Percentiles rank a stretch among this genome's conserved stretches.
Evolutionary conservation across 2,329 filamentous ascomycete species (phyloP).

Genomic region (Microdochium bolleyi): DNA sequence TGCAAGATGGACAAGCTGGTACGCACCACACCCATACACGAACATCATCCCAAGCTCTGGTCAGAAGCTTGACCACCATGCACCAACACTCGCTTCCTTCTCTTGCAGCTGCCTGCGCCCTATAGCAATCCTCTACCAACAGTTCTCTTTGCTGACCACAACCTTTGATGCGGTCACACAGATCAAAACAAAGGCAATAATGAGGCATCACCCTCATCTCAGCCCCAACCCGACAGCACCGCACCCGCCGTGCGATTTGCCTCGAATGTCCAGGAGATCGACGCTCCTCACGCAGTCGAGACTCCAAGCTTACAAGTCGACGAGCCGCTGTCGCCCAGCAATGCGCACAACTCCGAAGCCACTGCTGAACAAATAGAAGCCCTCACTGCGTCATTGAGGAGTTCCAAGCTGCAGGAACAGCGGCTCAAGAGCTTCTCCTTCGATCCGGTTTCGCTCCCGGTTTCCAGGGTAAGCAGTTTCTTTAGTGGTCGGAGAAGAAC

Average conservation of each 20-base stretch:
- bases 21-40: not conserved
- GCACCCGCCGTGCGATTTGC: conserved; percentile 61
- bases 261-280: conserved; percentile 62
- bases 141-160: not conserved
- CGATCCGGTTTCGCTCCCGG: conserved; percentile 82
- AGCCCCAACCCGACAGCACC: not conserved
- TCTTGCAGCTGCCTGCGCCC: no score
- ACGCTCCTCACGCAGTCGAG: conserved; percentile 28
- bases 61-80: no score
- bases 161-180: not conserved
- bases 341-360: conserved; percentile 29
- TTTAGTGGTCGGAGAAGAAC: not conserved
- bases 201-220: not conserved
- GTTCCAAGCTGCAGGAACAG: conserved; percentile 69
- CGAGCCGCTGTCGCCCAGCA: conserved; percentile 7
- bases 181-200: not conserved
- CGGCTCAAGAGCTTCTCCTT: conserved; percentile 83
- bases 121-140: no score
- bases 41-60: not conserved
- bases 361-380: conserved; percentile 60
- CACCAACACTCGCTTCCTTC: no score
- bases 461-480: conserved; percentile 55
- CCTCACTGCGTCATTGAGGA: conserved; percentile 65
- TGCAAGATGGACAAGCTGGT: not conserved
- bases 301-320: conserved; percentile 10